phyloP scores from a whole-genome alignment of 371 early-diverging fungal genomes.

The Lichtheimia ramosa region DNA sequence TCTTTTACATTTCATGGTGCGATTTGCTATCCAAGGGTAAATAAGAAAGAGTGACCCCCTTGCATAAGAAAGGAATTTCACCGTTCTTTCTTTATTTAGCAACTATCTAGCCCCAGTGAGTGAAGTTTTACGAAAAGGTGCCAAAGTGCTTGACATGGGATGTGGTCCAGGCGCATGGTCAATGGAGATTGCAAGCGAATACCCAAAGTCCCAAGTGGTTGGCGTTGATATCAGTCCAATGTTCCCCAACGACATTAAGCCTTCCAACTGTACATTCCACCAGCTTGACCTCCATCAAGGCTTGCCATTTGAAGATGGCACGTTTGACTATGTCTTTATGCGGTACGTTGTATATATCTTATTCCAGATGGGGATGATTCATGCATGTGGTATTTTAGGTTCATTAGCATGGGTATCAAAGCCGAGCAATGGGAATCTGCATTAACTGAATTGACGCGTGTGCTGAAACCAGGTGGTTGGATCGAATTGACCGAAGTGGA shows the following conservation, averaged over 20 bases:
- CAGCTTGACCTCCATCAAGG: slow-evolving; percentile 32
- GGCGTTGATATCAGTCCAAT: slow-evolving; percentile 46
- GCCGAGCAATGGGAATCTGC: slow-evolving; percentile 28
- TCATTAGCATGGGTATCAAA: slow-evolving; percentile 33
- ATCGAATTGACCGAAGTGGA: slow-evolving; percentile 46
- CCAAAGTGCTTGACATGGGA: slow-evolving; percentile 50
- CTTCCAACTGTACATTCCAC: slow-evolving; percentile 42
- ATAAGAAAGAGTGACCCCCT: not conserved
- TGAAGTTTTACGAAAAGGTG: slow-evolving; percentile 45
- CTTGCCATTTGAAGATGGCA: slow-evolving; percentile 39
- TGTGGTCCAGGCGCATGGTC: slow-evolving; percentile 63
- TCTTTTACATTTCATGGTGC: slow-evolving; percentile 46
- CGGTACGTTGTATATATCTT: slow-evolving; percentile 32
- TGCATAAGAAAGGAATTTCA: not conserved
- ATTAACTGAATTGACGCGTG: slow-evolving; percentile 34
- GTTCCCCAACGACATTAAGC: slow-evolving; percentile 44
- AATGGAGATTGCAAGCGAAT: slow-evolving; percentile 60
- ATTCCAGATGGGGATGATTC: too few relatives aligned
- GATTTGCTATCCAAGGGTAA: slow-evolving; percentile 57
- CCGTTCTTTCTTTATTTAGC: slow-evolving; percentile 12
- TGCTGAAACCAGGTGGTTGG: slow-evolving; percentile 48
- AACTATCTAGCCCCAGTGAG: slow-evolving; percentile 54
- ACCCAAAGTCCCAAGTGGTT: slow-evolving; percentile 53
- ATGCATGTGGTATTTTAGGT: slow-evolving; percentile 18
- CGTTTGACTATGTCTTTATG: slow-evolving; percentile 54